phyloP scores from a whole-genome alignment of 495 filamentous ascomycete genomes.

The Penicillium dipodomyicola region DNA sequence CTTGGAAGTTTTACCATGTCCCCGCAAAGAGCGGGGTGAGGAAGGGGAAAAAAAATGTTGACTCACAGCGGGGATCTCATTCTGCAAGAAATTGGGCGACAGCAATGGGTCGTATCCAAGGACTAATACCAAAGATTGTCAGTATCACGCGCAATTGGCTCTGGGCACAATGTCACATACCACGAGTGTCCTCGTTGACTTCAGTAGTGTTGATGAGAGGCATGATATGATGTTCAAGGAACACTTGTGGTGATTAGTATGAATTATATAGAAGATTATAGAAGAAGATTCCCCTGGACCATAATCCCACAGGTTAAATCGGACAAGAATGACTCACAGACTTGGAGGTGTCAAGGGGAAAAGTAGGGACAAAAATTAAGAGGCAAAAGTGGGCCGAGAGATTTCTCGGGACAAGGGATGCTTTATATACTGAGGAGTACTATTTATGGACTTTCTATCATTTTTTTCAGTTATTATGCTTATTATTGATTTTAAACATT shows the following conservation, averaged over 20 bases:
- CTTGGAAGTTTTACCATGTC: slow-evolving; percentile 3
- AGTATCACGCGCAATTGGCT: slow-evolving; percentile 3
- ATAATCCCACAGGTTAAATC: not conserved
- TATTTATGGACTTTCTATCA: not conserved
- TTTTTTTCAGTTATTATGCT: not conserved
- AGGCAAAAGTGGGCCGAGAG: slow-evolving; percentile 11
- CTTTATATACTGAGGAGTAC: not conserved
- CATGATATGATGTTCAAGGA: slow-evolving; percentile 38
- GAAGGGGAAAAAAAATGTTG: slow-evolving; percentile 28
- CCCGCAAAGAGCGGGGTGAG: slow-evolving; percentile 10
- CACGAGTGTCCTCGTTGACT: slow-evolving; percentile 53
- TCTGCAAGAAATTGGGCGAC: slow-evolving; percentile 80
- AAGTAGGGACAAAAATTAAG: slow-evolving; percentile 7
- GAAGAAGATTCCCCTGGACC: not conserved
- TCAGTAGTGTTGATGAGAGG: slow-evolving; percentile 50
- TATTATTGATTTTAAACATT: not conserved
- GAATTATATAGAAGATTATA: not conserved
- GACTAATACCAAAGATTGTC: slow-evolving; percentile 52
- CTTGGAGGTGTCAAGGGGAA: not conserved
- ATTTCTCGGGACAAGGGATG: slow-evolving; percentile 3
- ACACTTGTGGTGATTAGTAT: slow-evolving; percentile 1
- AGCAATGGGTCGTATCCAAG: slow-evolving; percentile 94
- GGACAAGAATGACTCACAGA: slow-evolving; percentile 8
- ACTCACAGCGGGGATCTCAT: slow-evolving; percentile 80
- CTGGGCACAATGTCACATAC: slow-evolving; percentile 30